Evolutionary conservation across 768 basidiomycete genomes (phyloP), one percentile per base, ranked within the genome.

Genomic region (Podaxis sp.): DNA sequence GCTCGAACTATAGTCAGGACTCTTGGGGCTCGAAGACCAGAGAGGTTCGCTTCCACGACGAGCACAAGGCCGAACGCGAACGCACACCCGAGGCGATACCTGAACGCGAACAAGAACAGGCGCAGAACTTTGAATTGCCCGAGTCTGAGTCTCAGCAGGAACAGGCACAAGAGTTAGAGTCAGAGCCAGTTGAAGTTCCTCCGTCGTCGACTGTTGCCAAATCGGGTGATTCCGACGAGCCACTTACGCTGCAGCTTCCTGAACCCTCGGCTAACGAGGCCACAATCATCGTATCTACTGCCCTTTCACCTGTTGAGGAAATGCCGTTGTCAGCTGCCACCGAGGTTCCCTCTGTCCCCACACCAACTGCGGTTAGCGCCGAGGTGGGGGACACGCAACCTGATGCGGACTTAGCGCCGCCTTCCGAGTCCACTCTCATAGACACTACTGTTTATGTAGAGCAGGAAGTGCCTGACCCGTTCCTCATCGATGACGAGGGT

Each of bases 401-500:
- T 60, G 43, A 49, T 25, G 49, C 12, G 2, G 33, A 9, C 33
- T 33, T 33, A 2, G 5, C 25, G 47, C 40, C 24, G 22, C 19
- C 27, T 33, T 53, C 50, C 29, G 55, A 52, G 41, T n/a, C 64
- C 27, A 63, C 64, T 41, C 36, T 57, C 37, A 60, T 59, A 51
- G 47, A 55, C 53, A 55, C 65, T 11, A 53, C 37, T 33, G 70
- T 72, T 12, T 73, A 74, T 29, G 69, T 77, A 47, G 83, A 83
- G 68, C 77, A 79, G 46, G 81, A 82, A 59, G 79, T 80, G 4
- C 84, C 85, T 15, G 79, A 90, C 71, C 85, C 85, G 1, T 88
- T 87, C 75, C 75, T 88, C 55, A 74, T 86, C 38, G 88, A 88
- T 66, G 85, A 85, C 63, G 78, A 82, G 40, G 77, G 79, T 29